Base-by-base conservation (phyloP, 2,329 filamentous ascomycete species). In the Epichloe coenophiala region DNA sequence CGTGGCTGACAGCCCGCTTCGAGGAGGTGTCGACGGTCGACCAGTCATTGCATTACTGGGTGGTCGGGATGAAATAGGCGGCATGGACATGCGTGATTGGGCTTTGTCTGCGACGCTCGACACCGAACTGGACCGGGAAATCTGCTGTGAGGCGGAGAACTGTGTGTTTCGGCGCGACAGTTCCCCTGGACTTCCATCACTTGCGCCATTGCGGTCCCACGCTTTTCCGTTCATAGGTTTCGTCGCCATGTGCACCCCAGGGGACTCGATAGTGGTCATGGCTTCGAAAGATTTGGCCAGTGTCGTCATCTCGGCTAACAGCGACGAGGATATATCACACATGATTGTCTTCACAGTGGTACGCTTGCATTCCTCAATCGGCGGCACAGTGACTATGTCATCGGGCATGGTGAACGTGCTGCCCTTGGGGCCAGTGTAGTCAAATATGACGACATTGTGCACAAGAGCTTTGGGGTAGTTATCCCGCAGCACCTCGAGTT, bases 281-380 rank as follows among this genome's bases (percentile, higher is more conserved):
- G 71, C 83, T 64, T 89, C 85, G 51, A 87, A 78, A 0, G 79
- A 84, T 59, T 79, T 87, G 51, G 84, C 85, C 52, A 88, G 73
- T 1, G 78, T 80, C 33, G 83, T 85, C 76, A 91, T 81, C 66
- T 88, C 86, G 19, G 84, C 84, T 21, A 91, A 71, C 45, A 91
- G 66, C 48, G 86, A 62, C 12, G 84, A 84, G 3, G 85, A 87
- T 50, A 90, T 77, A 63, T 88, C 83, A 61, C 85, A 88, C 78
- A 91, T 83, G 60, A 86, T 75, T 0, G 84, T 86, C 67, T 86
- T 88, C 64, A 90, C 82, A 1, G 88, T 93, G 2, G 88, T 93
- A 46, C 80, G 77, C 60, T 82, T 86, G 44, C 82, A 86, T 31
- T 80, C 72, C 51, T 83, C 76, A 19, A 71, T 70, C 0, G 83